A percentile compares a stretch with the other conserved stretches of the same genome.
phyloP scores from a whole-genome alignment of 805 yeast genomes.

The Yarrowia alimentaria region DNA sequence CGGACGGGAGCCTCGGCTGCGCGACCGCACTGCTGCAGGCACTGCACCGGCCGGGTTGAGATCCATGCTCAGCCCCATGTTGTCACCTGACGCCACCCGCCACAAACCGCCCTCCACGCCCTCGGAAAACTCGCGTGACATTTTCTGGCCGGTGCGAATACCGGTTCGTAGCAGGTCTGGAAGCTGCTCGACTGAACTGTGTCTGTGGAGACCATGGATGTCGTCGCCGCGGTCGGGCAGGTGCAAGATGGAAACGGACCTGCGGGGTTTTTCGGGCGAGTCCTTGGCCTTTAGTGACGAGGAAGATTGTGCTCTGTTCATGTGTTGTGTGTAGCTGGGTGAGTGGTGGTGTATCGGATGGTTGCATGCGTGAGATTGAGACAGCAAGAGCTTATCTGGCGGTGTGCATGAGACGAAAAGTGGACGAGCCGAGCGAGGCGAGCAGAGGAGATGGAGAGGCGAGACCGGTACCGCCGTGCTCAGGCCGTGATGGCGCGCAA shows the following conservation, averaged over 20 bases:
- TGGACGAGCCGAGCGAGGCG: no score
- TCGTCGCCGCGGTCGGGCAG: conserved; percentile 13
- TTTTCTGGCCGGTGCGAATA: conserved; percentile 17
- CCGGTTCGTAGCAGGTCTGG: conserved; percentile 23
- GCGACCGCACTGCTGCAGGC: neutral
- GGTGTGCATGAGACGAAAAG: no score
- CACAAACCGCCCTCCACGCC: conserved; percentile 25
- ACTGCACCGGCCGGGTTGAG: neutral
- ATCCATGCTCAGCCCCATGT: conserved; percentile 8
- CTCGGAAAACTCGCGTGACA: conserved; percentile 29
- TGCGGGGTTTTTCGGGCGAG: conserved; percentile 17
- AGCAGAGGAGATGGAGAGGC: no score
- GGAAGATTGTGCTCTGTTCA: conserved; percentile 4
- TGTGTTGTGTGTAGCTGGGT: neutral
- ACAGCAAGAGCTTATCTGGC: no score
- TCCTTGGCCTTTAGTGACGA: conserved; percentile 17
- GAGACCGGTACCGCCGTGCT: no score
- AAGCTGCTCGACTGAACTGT: conserved; percentile 12
- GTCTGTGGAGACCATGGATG: neutral
- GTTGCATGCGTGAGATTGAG: no score
- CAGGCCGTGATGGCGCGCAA: no score
- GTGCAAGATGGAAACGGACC: conserved; percentile 13
- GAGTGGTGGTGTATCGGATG: no score
- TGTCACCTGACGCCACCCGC: conserved; percentile 19
- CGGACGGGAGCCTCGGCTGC: conserved; percentile 20